Base-by-base conservation (phyloP, 2,329 filamentous ascomycete genomes). In the Clonostachys byssicola region DNA sequence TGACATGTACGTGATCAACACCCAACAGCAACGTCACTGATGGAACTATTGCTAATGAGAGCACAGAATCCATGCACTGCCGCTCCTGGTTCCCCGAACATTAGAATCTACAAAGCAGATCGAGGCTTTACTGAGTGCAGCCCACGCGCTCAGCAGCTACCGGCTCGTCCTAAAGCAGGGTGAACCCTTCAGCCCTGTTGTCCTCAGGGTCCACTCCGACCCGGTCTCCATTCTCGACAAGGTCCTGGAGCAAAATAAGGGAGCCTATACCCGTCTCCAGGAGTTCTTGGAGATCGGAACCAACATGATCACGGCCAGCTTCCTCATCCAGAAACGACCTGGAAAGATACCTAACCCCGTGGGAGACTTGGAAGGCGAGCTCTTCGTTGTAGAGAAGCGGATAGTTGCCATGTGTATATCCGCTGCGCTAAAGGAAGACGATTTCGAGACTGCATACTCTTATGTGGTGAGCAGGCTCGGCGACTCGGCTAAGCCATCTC, bases 361-460 rank as follows among this genome's bases (percentile, higher is more conserved):
- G 17, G n/a, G 47, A 12, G 58, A 63, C 40, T 52, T 65, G 35
- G 51, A 53, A 47, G 54, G 51, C 18, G 62, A 63, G 40, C 65
- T 63, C 9, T 54, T 62, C 5, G 59, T 71, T 36, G 77, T 81
- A 5, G 81, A 86, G 58, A 81, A 78, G 43, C 80, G 88, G 33
- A 82, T 94, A 44, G 85, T 83, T 6, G 85, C 86, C 49, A 89
- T 92, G 86, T 90, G 88, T 52, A 83, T 92, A 39, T 84, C 90
- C 60, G 83, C 86, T 13, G 87, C 89, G 12, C 73, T 94, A 2
- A 74, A 75, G 10, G 88, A 92, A 59, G 84, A 91, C 52, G 89
- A 83, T 60, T 94, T 94, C 51, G 89, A 95, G 60, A 94, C 89
- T 0, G 89, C 89, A 12, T 94, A 92, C 62, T 92, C 88, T 0